A percentile compares a stretch with the other conserved stretches of the same genome.
These are phyloP conservation scores for Leccinum ochraceum DNA, from an alignment of 768 basidiomycete genomes.

Conservation along the genomic window DNA sequence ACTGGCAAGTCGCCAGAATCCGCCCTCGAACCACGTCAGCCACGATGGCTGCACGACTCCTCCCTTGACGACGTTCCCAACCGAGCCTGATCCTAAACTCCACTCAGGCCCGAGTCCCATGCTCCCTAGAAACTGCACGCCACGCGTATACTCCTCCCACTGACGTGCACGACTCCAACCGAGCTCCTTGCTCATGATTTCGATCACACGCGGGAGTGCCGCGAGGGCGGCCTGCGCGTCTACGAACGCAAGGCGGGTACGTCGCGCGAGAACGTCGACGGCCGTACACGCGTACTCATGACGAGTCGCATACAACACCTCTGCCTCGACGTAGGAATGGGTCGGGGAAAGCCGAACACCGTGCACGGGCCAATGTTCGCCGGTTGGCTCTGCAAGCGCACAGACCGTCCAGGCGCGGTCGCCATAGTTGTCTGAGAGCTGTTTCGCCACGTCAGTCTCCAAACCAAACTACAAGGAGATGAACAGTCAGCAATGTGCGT, in stretches of 20 bases:
- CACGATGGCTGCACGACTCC: background rate
- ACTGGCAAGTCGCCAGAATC: conserved; percentile 27
- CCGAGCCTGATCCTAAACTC: background rate
- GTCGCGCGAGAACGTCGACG: conserved; percentile 88
- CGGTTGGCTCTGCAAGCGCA: conserved; percentile 74
- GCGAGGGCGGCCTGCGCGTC: conserved; percentile 85
- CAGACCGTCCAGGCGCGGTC: conserved; percentile 97
- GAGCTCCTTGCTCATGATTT: conserved; percentile 88
- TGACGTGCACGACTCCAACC: conserved; percentile 68
- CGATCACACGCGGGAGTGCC: conserved; percentile 83
- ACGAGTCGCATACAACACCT: conserved; percentile 84
- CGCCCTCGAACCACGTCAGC: conserved; percentile 12
- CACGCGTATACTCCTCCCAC: conserved; percentile 55
- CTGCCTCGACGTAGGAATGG: conserved; percentile 92
- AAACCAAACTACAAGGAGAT: conserved; percentile 67
- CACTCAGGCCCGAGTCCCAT: conserved; percentile 77
- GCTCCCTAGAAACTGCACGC: conserved; percentile 68
- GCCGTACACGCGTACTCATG: conserved; percentile 95
- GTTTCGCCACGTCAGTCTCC: conserved; percentile 89
- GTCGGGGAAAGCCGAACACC: conserved; percentile 68
- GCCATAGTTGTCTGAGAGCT: conserved; percentile 92
- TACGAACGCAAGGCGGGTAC: conserved; percentile 92
- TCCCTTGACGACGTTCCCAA: background rate
- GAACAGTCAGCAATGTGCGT: background rate
- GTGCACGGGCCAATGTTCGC: conserved; percentile 82